Evolutionary conservation across 139 green algal species (phyloP), one percentile per base, ranked within the genome.

Genomic region (Haematococcus sp.): DNA sequence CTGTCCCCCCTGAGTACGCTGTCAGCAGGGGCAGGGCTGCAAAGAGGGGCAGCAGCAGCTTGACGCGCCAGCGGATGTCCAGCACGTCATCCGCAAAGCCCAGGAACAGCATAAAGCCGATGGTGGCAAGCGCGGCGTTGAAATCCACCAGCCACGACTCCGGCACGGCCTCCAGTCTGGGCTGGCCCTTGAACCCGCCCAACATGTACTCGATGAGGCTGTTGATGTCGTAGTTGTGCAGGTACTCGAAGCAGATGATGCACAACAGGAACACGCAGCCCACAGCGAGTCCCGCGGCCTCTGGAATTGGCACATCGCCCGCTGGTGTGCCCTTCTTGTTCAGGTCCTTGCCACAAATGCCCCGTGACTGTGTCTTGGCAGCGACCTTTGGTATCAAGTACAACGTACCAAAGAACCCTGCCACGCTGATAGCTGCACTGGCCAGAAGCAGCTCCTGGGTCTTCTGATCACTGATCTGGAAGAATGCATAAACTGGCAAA

Each of bases 11-110:
- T 2, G 73, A 82, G 85, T 99, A 99, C 0, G 94, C 92, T 1
- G 90, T 88, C 60, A 98, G 78, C 44, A 99, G 83, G 7, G 94
- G 95, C 65, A 98, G 74, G 3, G 93, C 83, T 0, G 94, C 95
- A 55, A 98, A 81, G 15, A 87, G 78, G 0, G 96, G 96, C 32
- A 98, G 87, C 23, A 97, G 28, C 35, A 99, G 86, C 82, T 99
- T 99, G 9, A 95, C 90, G 22, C 96, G 75, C 96, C 96, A 99
- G 1, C 92, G 94, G 55, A 99, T 94, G 84, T 99, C 95, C 70
- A 99, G 87, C 52, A 99, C 96, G 73, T 99, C 96, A 69, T 99
- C 96, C 9, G 94, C 92, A 82, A 99, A 99, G 5, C 96, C 96
- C 20, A 99, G 87, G 75, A 99, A 97, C 3, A 98, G 81, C 94